Evolutionary conservation across 352 stramenopile species (phyloP), one percentile per base, ranked within the genome.

Genomic region (Phytophthora kernoviae): DNA sequence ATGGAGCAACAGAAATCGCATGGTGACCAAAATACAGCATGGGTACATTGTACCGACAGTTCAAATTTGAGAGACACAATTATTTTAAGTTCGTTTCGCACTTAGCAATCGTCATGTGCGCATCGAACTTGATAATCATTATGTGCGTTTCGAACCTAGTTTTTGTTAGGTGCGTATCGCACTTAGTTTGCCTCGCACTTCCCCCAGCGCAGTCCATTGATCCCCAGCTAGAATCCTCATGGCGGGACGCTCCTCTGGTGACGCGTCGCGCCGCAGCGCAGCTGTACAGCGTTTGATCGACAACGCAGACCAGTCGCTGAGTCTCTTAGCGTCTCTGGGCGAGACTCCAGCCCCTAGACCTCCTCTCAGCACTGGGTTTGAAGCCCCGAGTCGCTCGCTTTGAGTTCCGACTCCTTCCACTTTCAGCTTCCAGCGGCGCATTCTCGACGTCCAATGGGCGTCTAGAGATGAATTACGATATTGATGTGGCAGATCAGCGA

Each of bases 251-350:
- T 64, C 58, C 44, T 59, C 52, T 54, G 50, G 36, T 34, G 50
- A 33, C 37, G 52, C 30, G 17, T 22, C 42, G 40, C 62, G 52
- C 15, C 76, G 79, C 60, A 90, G 67, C 57, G 81, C 79, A 36
- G 74, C 58, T 33, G 69, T 88, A 33, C 81, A 90, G 75, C 79
- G 81, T n/a, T 77, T 93, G 14, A 88, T 93, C 27, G 80, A 93
- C 54, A 79, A 73, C 39, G 84, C 84, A 11, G 84, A 93, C 64
- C 66, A 87, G 52, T 88, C 81, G 8, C 53, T 93, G 53, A 81
- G 51, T 62, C 61, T 93, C 10, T 62, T 93, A 39, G 79, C 77
- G 24, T 91, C 84, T 62, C 54, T 93, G n/a, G 78, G 79, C 37
- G 60, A 80, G 22, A 26, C 34, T 20, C 20, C 42, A 20, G 44